A percentile compares a stretch with the other conserved stretches of the same genome.
Conservation (phyloP, 441 rosid species). For the Metrosideros polymorpha region DNA sequence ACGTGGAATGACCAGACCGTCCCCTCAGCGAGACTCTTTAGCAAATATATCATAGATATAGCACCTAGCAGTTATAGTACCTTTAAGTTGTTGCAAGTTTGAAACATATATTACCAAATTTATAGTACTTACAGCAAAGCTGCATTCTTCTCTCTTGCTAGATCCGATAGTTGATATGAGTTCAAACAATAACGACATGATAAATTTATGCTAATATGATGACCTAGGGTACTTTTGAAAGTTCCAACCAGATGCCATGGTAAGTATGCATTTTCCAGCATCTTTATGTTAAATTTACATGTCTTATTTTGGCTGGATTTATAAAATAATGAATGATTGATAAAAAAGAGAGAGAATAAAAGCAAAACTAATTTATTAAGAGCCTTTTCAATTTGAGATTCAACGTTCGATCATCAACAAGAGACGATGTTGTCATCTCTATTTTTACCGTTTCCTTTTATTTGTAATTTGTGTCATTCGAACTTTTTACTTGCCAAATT, state of each 20-base stretch:
- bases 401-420: fast-evolving
- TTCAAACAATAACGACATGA: too few species aligned
- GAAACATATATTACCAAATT: background rate
- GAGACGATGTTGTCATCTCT: background rate
- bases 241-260: background rate
- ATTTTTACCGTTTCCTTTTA: background rate
- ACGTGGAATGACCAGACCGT: background rate
- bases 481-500: background rate
- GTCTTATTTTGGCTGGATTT: background rate
- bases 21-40: background rate
- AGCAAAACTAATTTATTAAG: background rate
- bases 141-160: too few species aligned
- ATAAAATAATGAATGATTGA: background rate
- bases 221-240: background rate
- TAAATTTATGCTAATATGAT: background rate
- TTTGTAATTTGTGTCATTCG: background rate
- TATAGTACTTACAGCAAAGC: background rate
- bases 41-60: background rate
- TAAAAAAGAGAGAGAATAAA: background rate
- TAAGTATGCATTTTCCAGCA: background rate
- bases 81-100: background rate
- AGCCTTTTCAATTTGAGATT: background rate
- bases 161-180: too few species aligned
- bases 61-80: background rate
- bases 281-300: background rate